Conservation (phyloP, 2,329 filamentous ascomycete species). For the Waltergamsia citrina region DNA sequence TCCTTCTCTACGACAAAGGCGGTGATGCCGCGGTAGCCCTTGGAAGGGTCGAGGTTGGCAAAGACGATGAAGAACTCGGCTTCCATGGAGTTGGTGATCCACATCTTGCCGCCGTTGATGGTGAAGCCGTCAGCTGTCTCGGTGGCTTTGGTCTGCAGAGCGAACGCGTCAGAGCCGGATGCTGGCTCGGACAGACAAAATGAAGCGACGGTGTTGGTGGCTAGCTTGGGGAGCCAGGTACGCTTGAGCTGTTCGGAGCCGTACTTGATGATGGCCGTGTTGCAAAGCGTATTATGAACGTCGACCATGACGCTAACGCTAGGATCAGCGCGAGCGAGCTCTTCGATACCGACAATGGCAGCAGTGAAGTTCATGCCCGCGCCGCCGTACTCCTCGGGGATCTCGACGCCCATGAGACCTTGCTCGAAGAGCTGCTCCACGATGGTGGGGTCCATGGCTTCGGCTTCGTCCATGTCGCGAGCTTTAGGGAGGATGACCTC, state of each 20-base stretch:
- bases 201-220: constrained; percentile 81
- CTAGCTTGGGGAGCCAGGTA: constrained; percentile 81
- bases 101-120: constrained; percentile 95
- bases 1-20: constrained; percentile 93
- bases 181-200: constrained; percentile 91
- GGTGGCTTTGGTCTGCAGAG: constrained; percentile 80
- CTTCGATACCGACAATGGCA: constrained; percentile 93
- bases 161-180: constrained; percentile 93
- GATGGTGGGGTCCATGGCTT: constrained; percentile 80
- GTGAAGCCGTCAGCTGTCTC: constrained; percentile 77
- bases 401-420: constrained; percentile 94
- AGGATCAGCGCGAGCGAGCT: constrained; percentile 87
- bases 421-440: constrained; percentile 96
- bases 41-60: constrained; percentile 83
- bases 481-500: constrained; percentile 85
- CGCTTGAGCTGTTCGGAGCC: constrained; percentile 69
- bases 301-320: constrained; percentile 93
- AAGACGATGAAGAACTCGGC: constrained; percentile 96
- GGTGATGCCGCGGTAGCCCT: constrained; percentile 94
- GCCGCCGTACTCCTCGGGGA: constrained; percentile 93
- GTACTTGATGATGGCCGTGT: constrained; percentile 84
- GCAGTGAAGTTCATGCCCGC: constrained; percentile 98
- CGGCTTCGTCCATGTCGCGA: constrained; percentile 95
- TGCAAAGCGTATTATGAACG: constrained; percentile 96
- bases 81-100: constrained; percentile 98